Conservation (phyloP, 176 grass and related monocot genomes). For the Avena insularis region DNA sequence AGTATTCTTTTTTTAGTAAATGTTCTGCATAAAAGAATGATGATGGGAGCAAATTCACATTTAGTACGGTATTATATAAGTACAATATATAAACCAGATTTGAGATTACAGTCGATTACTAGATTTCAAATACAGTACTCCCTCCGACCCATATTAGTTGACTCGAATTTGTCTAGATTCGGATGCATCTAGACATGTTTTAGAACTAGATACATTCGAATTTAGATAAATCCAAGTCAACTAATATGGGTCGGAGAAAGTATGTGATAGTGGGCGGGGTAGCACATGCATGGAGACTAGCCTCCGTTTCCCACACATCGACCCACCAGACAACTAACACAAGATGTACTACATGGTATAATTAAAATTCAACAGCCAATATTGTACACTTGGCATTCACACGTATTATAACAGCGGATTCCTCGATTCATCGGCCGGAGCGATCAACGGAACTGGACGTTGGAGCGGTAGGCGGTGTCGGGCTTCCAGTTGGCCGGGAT, state of each 20-base stretch:
- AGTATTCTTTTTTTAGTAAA: background rate
- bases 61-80: background rate
- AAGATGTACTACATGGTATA: background rate
- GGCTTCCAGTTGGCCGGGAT: slow-evolving; percentile 68
- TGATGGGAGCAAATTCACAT: background rate
- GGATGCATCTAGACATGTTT: no score
- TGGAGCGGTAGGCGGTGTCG: slow-evolving; percentile 67
- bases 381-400: background rate
- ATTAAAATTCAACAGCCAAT: background rate
- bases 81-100: background rate
- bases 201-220: no score
- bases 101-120: background rate
- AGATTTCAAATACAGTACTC: background rate
- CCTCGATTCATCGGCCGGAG: background rate
- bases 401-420: background rate
- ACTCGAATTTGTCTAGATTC: no score
- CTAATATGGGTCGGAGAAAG: no score
- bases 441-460: slow-evolving; percentile 63
- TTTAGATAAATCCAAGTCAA: no score
- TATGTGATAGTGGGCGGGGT: background rate
- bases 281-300: background rate
- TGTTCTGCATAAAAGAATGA: background rate
- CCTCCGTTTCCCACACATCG: background rate
- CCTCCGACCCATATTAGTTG: no score
- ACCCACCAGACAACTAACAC: background rate